Conservation (phyloP, 1,284 basidiomycete genomes). For the Ganoderma meredithae region DNA sequence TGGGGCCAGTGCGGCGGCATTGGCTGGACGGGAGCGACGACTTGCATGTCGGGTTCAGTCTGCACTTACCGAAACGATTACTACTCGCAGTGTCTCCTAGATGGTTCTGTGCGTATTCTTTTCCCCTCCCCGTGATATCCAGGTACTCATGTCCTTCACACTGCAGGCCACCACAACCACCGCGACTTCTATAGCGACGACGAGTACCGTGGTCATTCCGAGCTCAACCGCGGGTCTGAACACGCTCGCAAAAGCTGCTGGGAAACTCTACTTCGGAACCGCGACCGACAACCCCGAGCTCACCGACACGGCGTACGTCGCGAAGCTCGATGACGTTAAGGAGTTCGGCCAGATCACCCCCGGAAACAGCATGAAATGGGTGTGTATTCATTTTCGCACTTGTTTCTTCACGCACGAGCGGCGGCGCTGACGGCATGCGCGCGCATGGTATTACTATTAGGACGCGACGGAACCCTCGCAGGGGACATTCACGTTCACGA, state of each 20-base stretch:
- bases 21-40: slow-evolving; percentile 45
- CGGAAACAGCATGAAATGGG: slow-evolving; percentile 67
- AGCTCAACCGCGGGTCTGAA: slow-evolving; percentile 41
- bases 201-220: slow-evolving; percentile 13
- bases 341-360: slow-evolving; percentile 61
- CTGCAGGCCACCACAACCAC: slow-evolving; percentile 7
- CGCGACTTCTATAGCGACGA: background rate
- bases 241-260: slow-evolving; percentile 52
- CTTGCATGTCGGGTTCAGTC: slow-evolving; percentile 40
- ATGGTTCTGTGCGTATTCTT: slow-evolving; percentile 13
- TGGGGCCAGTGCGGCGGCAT: slow-evolving; percentile 47
- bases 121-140: background rate
- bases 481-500: slow-evolving; percentile 55
- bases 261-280: slow-evolving; percentile 66
- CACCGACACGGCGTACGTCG: slow-evolving; percentile 53
- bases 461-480: slow-evolving; percentile 60
- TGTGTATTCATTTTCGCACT: slow-evolving; percentile 28
- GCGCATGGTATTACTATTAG: slow-evolving; percentile 35
- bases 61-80: slow-evolving; percentile 37
- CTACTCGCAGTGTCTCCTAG: slow-evolving; percentile 44
- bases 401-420: background rate
- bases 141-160: background rate
- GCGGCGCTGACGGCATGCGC: background rate
- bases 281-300: slow-evolving; percentile 67
- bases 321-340: slow-evolving; percentile 49